Evolutionary conservation across 352 stramenopile species (phyloP), one percentile per base, ranked within the genome.

Genomic region (Elongisporangium prolatum): DNA sequence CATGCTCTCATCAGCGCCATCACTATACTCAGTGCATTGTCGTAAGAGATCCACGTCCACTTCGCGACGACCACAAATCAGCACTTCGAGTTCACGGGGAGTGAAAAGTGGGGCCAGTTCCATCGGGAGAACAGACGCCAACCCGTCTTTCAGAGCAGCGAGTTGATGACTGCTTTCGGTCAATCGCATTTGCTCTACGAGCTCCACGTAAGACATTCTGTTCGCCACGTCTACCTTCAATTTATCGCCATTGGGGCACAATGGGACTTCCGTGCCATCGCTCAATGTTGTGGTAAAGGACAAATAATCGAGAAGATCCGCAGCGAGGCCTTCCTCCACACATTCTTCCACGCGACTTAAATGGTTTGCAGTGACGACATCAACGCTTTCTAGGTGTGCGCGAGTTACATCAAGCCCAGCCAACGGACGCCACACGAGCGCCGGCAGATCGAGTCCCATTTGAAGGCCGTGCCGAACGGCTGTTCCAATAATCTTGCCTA

Each of bases 1-100:
- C 69, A 98, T 96, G 21, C 76, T 67, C 64, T 97, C 91, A 47
- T 97, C 78, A 22, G 98, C 97, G 18, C 93, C 86, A 52, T 95
- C 95, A 56, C 98, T 97, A 77, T 99, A 99, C 72, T 98, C 96
- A 7, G 97, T 98, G 65, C 97, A 97, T 67, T 93, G 89, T 20
- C 87, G 82, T 21, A 99, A 76, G 38, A 99, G 67, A 55, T 98
- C 94, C 21, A 99, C 92, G 68, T 99, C 96, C 52, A 99, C 91
- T 61, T 99, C 93, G 37, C 90, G 84, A 49, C 91, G 96, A 25
- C 97, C 97, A 66, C 97, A 99, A 50, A 99, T 89, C 16, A 99
- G 66, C 52, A 96, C 89, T 69, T 98, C 94, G 8, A 99, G 74
- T 68, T 99, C 97, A 17, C 90, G 83, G 21, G 92, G 84, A n/a